Conservation (phyloP, 331 rosid genomes). For the Malus hybrid region DNA sequence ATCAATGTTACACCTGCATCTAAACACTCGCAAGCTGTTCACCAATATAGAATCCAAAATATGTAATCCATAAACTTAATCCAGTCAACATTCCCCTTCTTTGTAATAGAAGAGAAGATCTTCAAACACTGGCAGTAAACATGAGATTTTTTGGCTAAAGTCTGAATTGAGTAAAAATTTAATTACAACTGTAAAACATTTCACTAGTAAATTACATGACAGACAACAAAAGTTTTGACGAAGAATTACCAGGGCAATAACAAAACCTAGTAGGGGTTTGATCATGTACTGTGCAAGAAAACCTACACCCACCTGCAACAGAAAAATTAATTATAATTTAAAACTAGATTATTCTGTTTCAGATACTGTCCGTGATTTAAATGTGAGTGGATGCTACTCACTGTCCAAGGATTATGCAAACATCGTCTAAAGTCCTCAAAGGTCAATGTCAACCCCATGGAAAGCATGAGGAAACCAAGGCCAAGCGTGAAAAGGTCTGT, state of each 20-base stretch:
- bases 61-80: neutral
- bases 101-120: neutral
- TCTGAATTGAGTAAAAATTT: neutral
- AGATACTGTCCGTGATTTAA: neutral
- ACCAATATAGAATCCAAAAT: too few relatives aligned
- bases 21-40: neutral
- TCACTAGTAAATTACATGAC: neutral
- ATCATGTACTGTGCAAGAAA: conserved; percentile 91
- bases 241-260: conserved; percentile 62
- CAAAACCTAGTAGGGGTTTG: conserved; percentile 81
- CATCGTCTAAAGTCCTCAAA: conserved; percentile 90
- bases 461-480: conserved; percentile 93
- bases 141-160: neutral
- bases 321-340: conserved; percentile 9
- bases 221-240: neutral
- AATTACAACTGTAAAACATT: too few relatives aligned
- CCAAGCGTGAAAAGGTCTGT: conserved; percentile 83
- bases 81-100: neutral
- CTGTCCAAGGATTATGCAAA: conserved; percentile 91
- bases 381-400: conserved; percentile 27
- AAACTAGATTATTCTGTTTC: neutral
- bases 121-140: neutral
- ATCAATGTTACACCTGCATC: neutral
- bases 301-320: conserved; percentile 88
- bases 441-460: conserved; percentile 93